Evolutionary conservation across 306 rosid genomes (phyloP).

Genomic region (Prunus mira): DNA sequence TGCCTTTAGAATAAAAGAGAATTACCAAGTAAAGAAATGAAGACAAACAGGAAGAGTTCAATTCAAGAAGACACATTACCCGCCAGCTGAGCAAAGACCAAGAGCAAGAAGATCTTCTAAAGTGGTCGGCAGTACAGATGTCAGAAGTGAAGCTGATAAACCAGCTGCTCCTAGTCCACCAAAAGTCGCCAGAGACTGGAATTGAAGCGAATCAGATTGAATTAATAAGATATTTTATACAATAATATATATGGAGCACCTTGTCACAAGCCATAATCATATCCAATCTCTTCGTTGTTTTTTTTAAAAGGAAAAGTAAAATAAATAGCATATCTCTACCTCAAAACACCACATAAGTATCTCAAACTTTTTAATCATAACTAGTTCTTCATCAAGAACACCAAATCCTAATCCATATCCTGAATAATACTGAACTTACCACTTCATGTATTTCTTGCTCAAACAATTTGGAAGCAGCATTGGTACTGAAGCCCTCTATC

Average conservation of each 20-base stretch:
- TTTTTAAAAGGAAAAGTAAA: no score
- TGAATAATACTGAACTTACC: slow-evolving; percentile 45
- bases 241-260: no score
- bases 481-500: slow-evolving; percentile 60
- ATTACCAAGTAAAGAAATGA: not conserved
- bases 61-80: slow-evolving; percentile 49
- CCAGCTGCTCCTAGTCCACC: slow-evolving; percentile 97
- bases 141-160: slow-evolving; percentile 85
- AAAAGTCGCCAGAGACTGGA: slow-evolving; percentile 71
- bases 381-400: not conserved
- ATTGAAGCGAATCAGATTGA: slow-evolving; percentile 5
- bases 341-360: no score
- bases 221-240: no score
- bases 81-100: slow-evolving; percentile 95
- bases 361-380: not conserved
- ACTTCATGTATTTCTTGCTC: slow-evolving; percentile 78
- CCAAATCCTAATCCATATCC: not conserved
- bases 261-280: no score
- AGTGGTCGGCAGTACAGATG: slow-evolving; percentile 81
- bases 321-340: no score
- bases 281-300: no score
- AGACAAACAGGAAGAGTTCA: not conserved
- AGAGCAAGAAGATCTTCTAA: slow-evolving; percentile 97
- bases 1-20: not conserved
- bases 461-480: slow-evolving; percentile 69